These are phyloP conservation scores for Paramecium sexaurelia DNA, from an alignment of 73 alveolate genomes.

Conservation along the genomic window DNA sequence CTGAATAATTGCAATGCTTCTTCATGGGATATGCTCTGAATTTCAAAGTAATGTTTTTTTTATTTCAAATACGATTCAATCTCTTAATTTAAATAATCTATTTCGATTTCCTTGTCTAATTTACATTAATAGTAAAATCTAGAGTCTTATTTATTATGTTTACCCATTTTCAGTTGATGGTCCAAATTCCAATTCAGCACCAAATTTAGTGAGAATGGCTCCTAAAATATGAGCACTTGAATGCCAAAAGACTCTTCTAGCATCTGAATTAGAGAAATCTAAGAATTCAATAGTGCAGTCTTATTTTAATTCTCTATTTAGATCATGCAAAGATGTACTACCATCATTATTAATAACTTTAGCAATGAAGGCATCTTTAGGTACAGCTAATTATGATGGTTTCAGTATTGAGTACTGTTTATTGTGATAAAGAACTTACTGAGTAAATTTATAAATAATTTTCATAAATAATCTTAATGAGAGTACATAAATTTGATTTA, in stretches of 20 bases:
- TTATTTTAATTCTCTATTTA: not conserved
- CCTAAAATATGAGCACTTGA: conserved; percentile 9
- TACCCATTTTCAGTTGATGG: conserved; percentile 16
- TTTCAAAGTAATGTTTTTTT: conserved; percentile 90
- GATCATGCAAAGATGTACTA: not conserved
- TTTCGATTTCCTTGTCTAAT: not conserved
- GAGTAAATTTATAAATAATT: not conserved
- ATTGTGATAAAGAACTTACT: not conserved
- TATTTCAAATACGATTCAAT: not conserved
- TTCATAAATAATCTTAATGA: not conserved
- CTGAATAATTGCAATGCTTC: conserved; percentile 93
- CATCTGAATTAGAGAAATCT: not conserved
- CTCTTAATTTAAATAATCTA: not conserved
- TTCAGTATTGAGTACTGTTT: not conserved
- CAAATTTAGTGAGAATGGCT: not conserved
- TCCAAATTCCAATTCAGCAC: not conserved
- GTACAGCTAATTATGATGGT: not conserved
- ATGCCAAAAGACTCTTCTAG: conserved; percentile 15
- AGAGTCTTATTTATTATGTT: not conserved
- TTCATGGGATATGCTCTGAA: conserved; percentile 91
- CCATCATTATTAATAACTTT: not conserved
- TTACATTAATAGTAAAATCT: not conserved
- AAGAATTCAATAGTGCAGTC: not conserved
- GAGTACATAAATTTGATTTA: not conserved
- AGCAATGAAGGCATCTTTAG: not conserved